Evolutionary conservation across 1,284 basidiomycete genomes (phyloP).

Genomic region (Dichomitus squalens): DNA sequence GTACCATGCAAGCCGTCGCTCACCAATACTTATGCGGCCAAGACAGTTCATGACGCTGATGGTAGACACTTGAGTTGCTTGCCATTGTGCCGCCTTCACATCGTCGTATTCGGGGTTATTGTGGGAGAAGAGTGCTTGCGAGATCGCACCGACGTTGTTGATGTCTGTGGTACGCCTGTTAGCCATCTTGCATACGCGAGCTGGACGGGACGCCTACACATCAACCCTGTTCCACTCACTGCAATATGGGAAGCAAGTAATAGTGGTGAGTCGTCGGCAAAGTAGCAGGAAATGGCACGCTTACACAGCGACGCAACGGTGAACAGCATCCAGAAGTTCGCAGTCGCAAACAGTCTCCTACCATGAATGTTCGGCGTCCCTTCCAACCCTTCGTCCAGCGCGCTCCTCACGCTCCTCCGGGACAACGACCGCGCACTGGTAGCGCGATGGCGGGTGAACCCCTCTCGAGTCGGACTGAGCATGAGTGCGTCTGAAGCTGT

Average conservation of each 20-base stretch:
- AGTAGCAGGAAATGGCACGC: slow-evolving; percentile 30
- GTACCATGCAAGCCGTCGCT: neutral
- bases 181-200: neutral
- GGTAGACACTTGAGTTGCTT: slow-evolving; percentile 84
- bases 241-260: neutral
- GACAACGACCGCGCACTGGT: slow-evolving; percentile 24
- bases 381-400: slow-evolving; percentile 13
- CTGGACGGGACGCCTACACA: slow-evolving; percentile 56
- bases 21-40: slow-evolving; percentile 81
- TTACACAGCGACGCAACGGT: slow-evolving; percentile 68
- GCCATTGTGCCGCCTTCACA: slow-evolving; percentile 69
- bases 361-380: slow-evolving; percentile 49
- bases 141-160: slow-evolving; percentile 94
- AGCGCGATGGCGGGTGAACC: slow-evolving; percentile 25
- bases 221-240: slow-evolving; percentile 89
- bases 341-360: slow-evolving; percentile 43
- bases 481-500: slow-evolving; percentile 24
- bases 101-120: slow-evolving; percentile 67
- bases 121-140: slow-evolving; percentile 80
- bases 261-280: neutral
- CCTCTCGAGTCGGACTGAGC: slow-evolving; percentile 29
- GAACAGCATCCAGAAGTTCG: slow-evolving; percentile 81
- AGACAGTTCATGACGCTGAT: slow-evolving; percentile 85
- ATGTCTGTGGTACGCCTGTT: slow-evolving; percentile 60
- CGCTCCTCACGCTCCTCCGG: slow-evolving; percentile 11